A percentile compares a stretch with the other conserved stretches of the same genome.
Conservation (phyloP, 1,139 yeast genomes). For the Magnusiomyces paraingens region DNA sequence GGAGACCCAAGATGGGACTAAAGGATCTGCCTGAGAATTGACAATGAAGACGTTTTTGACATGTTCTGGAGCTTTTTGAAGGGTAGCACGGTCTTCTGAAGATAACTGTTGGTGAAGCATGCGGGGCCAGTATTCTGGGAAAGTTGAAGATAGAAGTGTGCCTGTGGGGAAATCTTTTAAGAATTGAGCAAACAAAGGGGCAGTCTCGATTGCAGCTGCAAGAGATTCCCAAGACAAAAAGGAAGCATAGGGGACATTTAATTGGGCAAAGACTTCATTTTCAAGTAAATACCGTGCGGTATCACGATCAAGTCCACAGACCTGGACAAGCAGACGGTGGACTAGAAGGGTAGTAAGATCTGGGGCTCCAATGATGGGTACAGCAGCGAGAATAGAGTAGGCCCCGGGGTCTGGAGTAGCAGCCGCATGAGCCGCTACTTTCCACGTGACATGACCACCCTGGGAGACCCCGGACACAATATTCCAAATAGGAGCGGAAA, state of each 20-base stretch:
- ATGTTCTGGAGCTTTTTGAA: neutral
- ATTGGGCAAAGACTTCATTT: neutral
- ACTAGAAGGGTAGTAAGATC: conserved; percentile 13
- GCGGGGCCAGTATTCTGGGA: conserved; percentile 12
- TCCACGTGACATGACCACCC: conserved; percentile 54
- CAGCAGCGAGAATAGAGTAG: conserved; percentile 10
- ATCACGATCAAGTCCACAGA: neutral
- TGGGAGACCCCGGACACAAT: conserved; percentile 50
- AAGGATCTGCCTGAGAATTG: conserved; percentile 14
- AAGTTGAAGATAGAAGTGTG: neutral
- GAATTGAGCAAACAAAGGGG: neutral
- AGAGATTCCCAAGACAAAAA: neutral
- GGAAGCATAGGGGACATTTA: neutral
- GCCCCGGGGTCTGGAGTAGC: neutral
- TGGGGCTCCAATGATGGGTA: conserved; percentile 16
- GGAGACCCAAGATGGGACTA: conserved; percentile 13
- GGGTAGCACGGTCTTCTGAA: conserved; percentile 11
- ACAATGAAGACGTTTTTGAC: conserved; percentile 4
- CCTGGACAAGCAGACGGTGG: conserved; percentile 15
- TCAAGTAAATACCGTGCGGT: neutral
- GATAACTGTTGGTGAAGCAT: conserved; percentile 7
- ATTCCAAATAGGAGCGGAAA: conserved; percentile 27
- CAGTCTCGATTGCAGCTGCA: neutral
- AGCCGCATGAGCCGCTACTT: conserved; percentile 12
- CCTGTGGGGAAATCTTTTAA: no score